Evolutionary conservation across 768 basidiomycete species (phyloP).

Genomic region (Mycena crocata): DNA sequence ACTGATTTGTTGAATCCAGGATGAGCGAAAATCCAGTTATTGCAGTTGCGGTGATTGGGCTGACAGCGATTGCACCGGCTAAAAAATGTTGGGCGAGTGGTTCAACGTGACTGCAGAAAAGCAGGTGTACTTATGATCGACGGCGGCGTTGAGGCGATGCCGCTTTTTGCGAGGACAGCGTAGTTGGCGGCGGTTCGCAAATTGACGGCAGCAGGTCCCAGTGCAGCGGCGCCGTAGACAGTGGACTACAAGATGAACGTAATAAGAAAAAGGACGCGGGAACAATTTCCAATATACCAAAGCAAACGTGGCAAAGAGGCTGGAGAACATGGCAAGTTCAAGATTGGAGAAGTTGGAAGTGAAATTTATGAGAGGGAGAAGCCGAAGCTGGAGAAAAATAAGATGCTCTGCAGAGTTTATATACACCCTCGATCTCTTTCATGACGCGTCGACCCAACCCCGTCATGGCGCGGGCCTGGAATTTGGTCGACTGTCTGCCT

Average conservation of each 20-base stretch:
- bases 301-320: background rate
- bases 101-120: background rate
- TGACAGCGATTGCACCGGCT: background rate
- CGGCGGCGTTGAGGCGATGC: background rate
- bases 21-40: constrained; percentile 2
- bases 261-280: background rate
- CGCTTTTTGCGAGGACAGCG: background rate
- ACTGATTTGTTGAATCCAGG: background rate
- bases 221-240: background rate
- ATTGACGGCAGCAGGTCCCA: constrained; percentile 3
- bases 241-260: background rate
- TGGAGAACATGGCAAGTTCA: background rate
- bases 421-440: background rate
- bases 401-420: too few relatives aligned
- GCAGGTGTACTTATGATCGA: background rate
- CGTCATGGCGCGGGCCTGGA: too few relatives aligned
- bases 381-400: background rate
- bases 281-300: background rate
- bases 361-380: background rate
- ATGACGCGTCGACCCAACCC: too few relatives aligned
- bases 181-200: background rate
- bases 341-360: background rate
- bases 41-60: background rate
- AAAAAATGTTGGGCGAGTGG: background rate
- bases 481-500: too few relatives aligned